These are phyloP conservation scores for Lithohypha guttulata DNA, from an alignment of 2,329 filamentous ascomycete genomes.

Conservation along the genomic window DNA sequence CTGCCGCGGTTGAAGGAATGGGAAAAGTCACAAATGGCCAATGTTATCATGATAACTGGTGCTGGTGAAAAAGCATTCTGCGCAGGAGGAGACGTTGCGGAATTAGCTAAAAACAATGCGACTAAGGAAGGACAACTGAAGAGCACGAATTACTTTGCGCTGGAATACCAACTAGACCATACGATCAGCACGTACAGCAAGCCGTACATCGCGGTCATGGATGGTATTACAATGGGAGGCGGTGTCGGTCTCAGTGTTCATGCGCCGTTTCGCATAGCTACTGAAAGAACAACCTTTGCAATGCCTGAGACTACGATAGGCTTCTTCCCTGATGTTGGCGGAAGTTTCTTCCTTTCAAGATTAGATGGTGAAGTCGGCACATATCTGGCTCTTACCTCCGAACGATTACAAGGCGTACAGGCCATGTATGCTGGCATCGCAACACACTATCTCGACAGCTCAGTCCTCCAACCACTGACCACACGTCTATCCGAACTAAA, in stretches of 20 bases:
- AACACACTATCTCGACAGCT: conserved; percentile 93
- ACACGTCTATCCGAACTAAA: conserved; percentile 76
- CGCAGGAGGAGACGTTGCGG: conserved; percentile 81
- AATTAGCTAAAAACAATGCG: conserved; percentile 63
- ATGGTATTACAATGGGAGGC: conserved; percentile 96
- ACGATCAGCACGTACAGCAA: conserved; percentile 87
- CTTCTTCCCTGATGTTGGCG: conserved; percentile 97
- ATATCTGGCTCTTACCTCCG: conserved; percentile 86
- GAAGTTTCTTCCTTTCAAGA: conserved; percentile 86
- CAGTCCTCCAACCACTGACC: conserved; percentile 69
- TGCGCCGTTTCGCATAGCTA: conserved; percentile 91
- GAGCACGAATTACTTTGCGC: conserved; percentile 76
- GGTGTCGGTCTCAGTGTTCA: conserved; percentile 91
- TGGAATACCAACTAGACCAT: conserved; percentile 95
- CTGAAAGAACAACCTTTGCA: conserved; percentile 87
- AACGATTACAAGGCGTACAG: conserved; percentile 69
- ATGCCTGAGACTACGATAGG: conserved; percentile 99
- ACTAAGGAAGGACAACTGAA: conserved; percentile 59
- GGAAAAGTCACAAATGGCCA: conserved; percentile 89
- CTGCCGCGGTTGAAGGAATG: conserved; percentile 80
- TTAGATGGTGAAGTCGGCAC: conserved; percentile 80
- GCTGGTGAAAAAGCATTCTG: conserved; percentile 77
- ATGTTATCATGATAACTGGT: conserved; percentile 85
- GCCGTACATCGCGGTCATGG: conserved; percentile 91
- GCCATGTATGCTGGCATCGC: conserved; percentile 85